Base-by-base conservation (phyloP, 2,329 filamentous ascomycete species). In the Phaeosphaeria sp. region DNA sequence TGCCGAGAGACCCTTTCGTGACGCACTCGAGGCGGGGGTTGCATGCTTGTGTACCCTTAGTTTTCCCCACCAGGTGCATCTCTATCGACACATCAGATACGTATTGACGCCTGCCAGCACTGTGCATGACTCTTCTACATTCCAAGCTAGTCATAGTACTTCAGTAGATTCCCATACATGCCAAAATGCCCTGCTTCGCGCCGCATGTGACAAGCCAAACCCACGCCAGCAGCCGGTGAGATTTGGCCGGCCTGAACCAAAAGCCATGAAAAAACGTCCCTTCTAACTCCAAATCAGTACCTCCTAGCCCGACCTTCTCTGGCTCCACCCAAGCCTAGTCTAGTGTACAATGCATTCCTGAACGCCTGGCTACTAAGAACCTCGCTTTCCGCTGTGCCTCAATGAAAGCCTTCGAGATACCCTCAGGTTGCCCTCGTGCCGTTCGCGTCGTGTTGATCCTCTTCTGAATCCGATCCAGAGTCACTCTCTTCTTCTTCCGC, bases 401-500 rank as follows among this genome's bases (percentile, higher is more conserved):
- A 46, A 53, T 56, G 50, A 52, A 39, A 39, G 36, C 36, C 36
- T 17, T n/a, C 17, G 15, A 15, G 7, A 39, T 39, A 17, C 13
- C 15, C 21, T 66, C 64, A 72, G 42, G 39, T 58, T 47, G 56
- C 39, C 49, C 48, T 64, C 15, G 60, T 57, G 41, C 68, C 65
- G 44, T 67, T 68, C 22, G 57, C 59, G 21, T 54, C 59, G 39
- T 52, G 46, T 43, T 60, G 54, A 27, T 71, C 66, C 21, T 39
- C 56, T n/a, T 74, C 68, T 6, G 71, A 72, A 18, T 76, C 75
- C 0, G 72, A 73, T 0, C 67, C 69, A 15, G 70, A 73, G 21
- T 74, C 74, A 11, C 66, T 78, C 36, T 71, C 73, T 7, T 72
- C 71, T 9, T 74, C 68, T 9, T 78, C 72, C 1, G 73, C 76